Conservation (phyloP, 2,329 filamentous ascomycete genomes). For the Colletotrichum brevisporum region DNA sequence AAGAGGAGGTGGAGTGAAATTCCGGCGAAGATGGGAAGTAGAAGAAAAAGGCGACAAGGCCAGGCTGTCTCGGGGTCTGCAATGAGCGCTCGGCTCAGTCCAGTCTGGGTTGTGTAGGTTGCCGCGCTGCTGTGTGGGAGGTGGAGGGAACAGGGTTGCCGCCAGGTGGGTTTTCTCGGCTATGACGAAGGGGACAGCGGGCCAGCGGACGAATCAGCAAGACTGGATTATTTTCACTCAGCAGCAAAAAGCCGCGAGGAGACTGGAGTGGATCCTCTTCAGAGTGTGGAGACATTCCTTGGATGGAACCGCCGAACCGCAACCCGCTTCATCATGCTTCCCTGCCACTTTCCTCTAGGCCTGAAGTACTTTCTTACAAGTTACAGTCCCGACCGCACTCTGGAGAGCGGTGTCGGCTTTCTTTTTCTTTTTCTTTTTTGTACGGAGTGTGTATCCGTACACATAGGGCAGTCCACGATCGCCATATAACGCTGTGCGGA, state of each 20-base stretch:
- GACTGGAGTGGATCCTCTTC: slow-evolving; percentile 25
- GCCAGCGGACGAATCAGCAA: slow-evolving; percentile 40
- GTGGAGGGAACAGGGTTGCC: slow-evolving; percentile 34
- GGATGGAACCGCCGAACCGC: slow-evolving; percentile 21
- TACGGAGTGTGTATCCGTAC: too few species aligned
- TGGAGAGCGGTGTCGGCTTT: neutral
- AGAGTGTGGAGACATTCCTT: slow-evolving; percentile 2
- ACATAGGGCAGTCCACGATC: neutral
- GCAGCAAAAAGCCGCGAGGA: slow-evolving; percentile 31
- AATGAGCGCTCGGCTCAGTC: slow-evolving; percentile 34
- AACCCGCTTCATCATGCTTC: slow-evolving; percentile 10
- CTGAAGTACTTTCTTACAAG: slow-evolving; percentile 8
- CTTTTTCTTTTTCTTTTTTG: too few species aligned
- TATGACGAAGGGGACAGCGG: slow-evolving; percentile 43
- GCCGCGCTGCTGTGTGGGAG: slow-evolving; percentile 32
- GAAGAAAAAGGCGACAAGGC: slow-evolving; percentile 32
- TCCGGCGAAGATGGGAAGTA: slow-evolving; percentile 42
- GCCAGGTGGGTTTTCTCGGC: slow-evolving; percentile 39
- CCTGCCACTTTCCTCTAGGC: neutral
- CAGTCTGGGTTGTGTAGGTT: slow-evolving; percentile 25
- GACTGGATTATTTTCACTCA: slow-evolving; percentile 42
- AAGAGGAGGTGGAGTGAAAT: slow-evolving; percentile 46
- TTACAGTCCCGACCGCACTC: too few species aligned
- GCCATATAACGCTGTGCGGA: neutral
- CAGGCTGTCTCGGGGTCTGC: slow-evolving; percentile 10